Base-by-base conservation (phyloP, 2,329 filamentous ascomycete genomes). In the Penicillium occitanis region DNA sequence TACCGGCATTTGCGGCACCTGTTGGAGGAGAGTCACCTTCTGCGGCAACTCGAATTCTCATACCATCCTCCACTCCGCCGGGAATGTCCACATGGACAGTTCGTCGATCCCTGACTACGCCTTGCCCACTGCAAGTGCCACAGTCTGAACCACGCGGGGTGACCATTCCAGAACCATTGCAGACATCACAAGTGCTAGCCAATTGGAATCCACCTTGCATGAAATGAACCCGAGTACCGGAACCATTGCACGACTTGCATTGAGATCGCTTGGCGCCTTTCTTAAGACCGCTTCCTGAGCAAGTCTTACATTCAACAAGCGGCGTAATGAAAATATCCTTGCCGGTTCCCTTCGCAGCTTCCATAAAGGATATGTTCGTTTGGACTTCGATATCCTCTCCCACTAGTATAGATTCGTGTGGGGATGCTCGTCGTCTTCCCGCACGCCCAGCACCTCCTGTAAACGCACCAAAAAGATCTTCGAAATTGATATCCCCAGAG, bases 341-440 rank as follows among this genome's bases (percentile, higher is more conserved):
- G 74, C 84, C 89, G 7, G 90, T 90, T 42, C 95, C 95, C 79
- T 96, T 97, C 10, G 95, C 95, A 6, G 95, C 92, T 75, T 99
- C 95, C 88, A 95, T 91, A 78, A 99, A 99, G 0, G 91, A 93
- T 71, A 99, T 94, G 76, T 87, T 95, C 60, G 92, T 89, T 79
- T 97, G 92, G 28, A 97, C 91, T 77, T 98, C 94, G 73, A 99
- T 97, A 76, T 96, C 93, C 69, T 98, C 93, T 68, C 95, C 95
- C n/a, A 97, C 90, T 71, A 96, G 76, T 22, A 96, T 87, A 71
- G 90, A 85, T 76, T 96, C 90, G 72, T 92, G 87, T 11, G 91
- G 90, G 13, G 68, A 69, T 37, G 66, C 63, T 64, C 85, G 88
- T 44, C 86, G 84, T n/a, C 83, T 80, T 46, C 84, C 66, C 77